These are phyloP conservation scores for Lepidium campestre DNA, from an alignment of 441 rosid species.

Conservation along the genomic window DNA sequence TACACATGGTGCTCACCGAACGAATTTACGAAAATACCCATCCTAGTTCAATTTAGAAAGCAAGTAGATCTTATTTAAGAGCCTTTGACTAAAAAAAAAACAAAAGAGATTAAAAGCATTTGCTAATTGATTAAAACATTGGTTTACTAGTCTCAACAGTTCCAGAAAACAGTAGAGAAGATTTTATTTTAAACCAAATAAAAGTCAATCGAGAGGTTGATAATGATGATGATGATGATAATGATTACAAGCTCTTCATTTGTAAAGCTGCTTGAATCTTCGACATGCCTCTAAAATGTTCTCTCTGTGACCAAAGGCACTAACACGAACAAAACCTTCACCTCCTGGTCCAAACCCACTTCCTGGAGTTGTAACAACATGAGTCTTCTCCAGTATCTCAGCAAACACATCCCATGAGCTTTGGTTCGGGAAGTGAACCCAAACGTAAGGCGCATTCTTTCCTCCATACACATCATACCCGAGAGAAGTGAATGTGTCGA, in stretches of 20 bases:
- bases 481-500: conserved; percentile 75
- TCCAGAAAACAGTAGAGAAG: not conserved
- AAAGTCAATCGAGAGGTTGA: not conserved
- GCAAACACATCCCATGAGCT: conserved; percentile 96
- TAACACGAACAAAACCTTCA: conserved; percentile 88
- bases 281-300: conserved; percentile 89
- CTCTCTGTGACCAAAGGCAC: conserved; percentile 92
- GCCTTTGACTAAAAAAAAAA: no score
- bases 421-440: conserved; percentile 93
- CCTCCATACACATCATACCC: conserved; percentile 86
- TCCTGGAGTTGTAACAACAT: conserved; percentile 91
- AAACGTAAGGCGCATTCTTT: conserved; percentile 81
- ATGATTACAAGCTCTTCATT: conserved; percentile 39
- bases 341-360: conserved; percentile 98
- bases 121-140: not conserved
- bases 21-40: not conserved
- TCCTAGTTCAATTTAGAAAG: not conserved
- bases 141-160: not conserved
- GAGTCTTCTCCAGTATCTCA: conserved; percentile 91
- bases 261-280: conserved; percentile 91
- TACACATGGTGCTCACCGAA: not conserved
- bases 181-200: not conserved
- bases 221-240: not conserved
- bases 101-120: not conserved
- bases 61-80: not conserved